A percentile compares a stretch with the other conserved stretches of the same genome.
These are phyloP conservation scores for Aureobasidium melanogenum DNA, from an alignment of 2,329 filamentous ascomycete genomes.

Conservation along the genomic window DNA sequence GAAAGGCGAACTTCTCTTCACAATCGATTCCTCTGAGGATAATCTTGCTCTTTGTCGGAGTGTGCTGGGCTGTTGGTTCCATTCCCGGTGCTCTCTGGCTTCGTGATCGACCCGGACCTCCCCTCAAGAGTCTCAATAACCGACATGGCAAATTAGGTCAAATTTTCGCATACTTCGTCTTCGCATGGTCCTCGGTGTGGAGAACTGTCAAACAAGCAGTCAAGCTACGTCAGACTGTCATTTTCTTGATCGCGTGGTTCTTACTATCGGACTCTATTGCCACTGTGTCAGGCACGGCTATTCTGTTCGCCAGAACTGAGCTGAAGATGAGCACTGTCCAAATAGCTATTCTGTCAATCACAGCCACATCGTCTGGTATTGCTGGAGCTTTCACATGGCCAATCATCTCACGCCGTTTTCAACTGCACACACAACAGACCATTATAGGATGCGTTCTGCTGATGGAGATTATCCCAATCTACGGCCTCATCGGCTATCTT, in stretches of 20 bases:
- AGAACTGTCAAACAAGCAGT: slow-evolving; percentile 65
- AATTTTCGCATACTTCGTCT: slow-evolving; percentile 57
- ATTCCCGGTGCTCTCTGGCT: slow-evolving; percentile 79
- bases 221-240: slow-evolving; percentile 58
- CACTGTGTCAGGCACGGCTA: slow-evolving; percentile 86
- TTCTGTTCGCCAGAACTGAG: slow-evolving; percentile 86
- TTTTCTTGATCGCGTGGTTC: slow-evolving; percentile 82
- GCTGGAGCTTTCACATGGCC: slow-evolving; percentile 83
- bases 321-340: slow-evolving; percentile 80
- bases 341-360: slow-evolving; percentile 80
- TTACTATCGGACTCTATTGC: slow-evolving; percentile 85
- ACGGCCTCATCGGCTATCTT: slow-evolving; percentile 76
- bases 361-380: slow-evolving; percentile 77
- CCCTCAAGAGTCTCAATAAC: slow-evolving; percentile 37
- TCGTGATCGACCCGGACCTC: slow-evolving; percentile 75
- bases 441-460: slow-evolving; percentile 75
- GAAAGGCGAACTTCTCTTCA: slow-evolving; percentile 54
- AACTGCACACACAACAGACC: slow-evolving; percentile 66
- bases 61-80: slow-evolving; percentile 84
- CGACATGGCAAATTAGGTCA: background rate
- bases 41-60: slow-evolving; percentile 70
- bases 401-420: slow-evolving; percentile 57
- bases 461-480: slow-evolving; percentile 83
- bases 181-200: slow-evolving; percentile 75
- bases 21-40: slow-evolving; percentile 68